Evolutionary conservation across 2,329 filamentous ascomycete genomes (phyloP), one percentile per base, ranked within the genome.

Genomic region (Penicillium sp.): DNA sequence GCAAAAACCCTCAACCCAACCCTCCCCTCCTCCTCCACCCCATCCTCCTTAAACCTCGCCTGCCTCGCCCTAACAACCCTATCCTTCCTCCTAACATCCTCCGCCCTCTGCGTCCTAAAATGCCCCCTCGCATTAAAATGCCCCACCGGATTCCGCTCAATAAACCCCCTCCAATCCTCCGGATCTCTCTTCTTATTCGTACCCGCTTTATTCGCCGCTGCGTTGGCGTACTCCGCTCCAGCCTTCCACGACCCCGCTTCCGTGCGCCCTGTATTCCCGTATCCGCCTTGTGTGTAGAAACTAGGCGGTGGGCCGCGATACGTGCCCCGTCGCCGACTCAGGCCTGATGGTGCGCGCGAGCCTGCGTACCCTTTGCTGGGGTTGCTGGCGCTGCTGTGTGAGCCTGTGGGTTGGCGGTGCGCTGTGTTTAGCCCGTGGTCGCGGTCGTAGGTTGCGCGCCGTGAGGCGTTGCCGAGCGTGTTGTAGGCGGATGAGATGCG

Each of bases 221-320:
- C 32, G 18, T 14, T 23, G 4, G 13, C 24, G 26, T 28, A 31
- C 9, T 28, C 40, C 38, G 28, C 24, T 22, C 69, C 58, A 1
- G 70, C 70, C 45, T 72, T 60, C 28, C 75, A 26, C 28, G 36
- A 51, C 10, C 74, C 44, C 70, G 68, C 29, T 82, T 68, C 69
- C 37, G 47, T 85, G 86, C 28, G 77, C 77, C 2, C 70, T 64
- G 48, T 87, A 2, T 72, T 66, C 39, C 87, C 87, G 78, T 89
- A 94, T 3, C 86, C 88, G 4, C 89, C 89, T 51, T 78, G 83
- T 14, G 84, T 79, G 69, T 89, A 96, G 72, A 96, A 97, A 54
- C 82, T 87, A 0, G 91, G 90, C 41, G 93, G 90, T 3, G 93
- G 91, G 0, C 91, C 91, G 16, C 80, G 80, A 68, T 94, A 96